These are phyloP conservation scores for Trichoderma sp. DNA, from an alignment of 2,329 filamentous ascomycete species.

Conservation along the genomic window DNA sequence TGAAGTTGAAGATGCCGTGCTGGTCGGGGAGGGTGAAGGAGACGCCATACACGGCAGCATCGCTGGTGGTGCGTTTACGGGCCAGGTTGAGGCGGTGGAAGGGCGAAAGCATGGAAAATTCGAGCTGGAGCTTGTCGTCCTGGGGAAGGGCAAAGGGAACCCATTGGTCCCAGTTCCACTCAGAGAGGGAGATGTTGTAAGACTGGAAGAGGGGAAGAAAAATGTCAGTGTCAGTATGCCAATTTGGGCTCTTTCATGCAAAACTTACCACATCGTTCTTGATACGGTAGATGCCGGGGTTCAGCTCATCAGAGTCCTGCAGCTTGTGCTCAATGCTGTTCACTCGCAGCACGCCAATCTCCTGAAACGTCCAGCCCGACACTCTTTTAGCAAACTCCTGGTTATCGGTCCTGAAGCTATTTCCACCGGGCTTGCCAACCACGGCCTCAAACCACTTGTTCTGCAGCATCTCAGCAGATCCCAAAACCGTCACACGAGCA, in stretches of 20 bases:
- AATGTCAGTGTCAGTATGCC: not conserved
- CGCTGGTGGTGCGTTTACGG: constrained; percentile 59
- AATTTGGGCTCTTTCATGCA: not conserved
- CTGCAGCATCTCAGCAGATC: constrained; percentile 83
- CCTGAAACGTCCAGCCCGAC: constrained; percentile 95
- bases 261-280: constrained; percentile 92
- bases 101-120: constrained; percentile 98
- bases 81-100: constrained; percentile 85
- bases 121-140: constrained; percentile 81
- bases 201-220: constrained; percentile 54
- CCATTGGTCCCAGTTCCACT: constrained; percentile 77
- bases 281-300: constrained; percentile 89
- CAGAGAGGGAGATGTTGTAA: constrained; percentile 86
- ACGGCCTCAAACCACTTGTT: constrained; percentile 86
- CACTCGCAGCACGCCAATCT: constrained; percentile 85
- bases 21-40: constrained; percentile 89
- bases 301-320: constrained; percentile 60
- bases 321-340: constrained; percentile 80
- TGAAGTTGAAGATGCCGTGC: constrained; percentile 99
- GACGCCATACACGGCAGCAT: constrained; percentile 73
- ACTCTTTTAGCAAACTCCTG: constrained; percentile 82
- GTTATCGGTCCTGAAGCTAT: constrained; percentile 71
- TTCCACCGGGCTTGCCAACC: constrained; percentile 63
- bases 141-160: constrained; percentile 71
- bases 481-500: constrained; percentile 83